phyloP scores from a whole-genome alignment of 768 basidiomycete genomes.

The Cystofilobasidium ferigula region DNA sequence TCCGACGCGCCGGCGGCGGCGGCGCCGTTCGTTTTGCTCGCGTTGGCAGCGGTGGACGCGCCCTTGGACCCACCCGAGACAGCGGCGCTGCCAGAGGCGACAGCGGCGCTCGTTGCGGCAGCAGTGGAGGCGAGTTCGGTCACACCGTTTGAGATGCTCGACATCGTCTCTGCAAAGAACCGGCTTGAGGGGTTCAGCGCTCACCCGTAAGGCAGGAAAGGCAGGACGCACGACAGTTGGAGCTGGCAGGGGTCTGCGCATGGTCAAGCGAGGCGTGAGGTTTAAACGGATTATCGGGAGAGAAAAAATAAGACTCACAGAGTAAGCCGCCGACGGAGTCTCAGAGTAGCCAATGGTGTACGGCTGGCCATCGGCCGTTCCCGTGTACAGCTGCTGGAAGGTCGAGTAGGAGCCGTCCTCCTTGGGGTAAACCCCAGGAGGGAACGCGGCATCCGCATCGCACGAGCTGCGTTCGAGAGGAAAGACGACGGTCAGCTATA shows the following conservation, averaged over 20 bases:
- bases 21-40: background rate
- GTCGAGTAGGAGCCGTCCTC: slow-evolving; percentile 42
- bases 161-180: background rate
- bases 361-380: background rate
- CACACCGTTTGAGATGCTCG: slow-evolving; percentile 1
- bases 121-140: background rate
- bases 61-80: background rate
- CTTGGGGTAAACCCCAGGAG: slow-evolving; percentile 43
- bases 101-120: background rate
- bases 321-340: background rate
- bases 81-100: background rate
- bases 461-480: background rate
- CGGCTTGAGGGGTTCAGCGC: background rate
- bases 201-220: background rate
- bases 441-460: slow-evolving; percentile 37
- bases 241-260: background rate
- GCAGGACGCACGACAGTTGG: background rate
- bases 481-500: background rate
- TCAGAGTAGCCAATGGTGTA: background rate
- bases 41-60: background rate
- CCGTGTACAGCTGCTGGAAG: slow-evolving; percentile 35
- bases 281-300: too few relatives aligned
- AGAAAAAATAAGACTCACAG: background rate
- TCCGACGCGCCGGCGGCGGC: background rate
- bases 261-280: too few relatives aligned